Conservation (phyloP, 129 eudicot species). For the Lactuca sativa region DNA sequence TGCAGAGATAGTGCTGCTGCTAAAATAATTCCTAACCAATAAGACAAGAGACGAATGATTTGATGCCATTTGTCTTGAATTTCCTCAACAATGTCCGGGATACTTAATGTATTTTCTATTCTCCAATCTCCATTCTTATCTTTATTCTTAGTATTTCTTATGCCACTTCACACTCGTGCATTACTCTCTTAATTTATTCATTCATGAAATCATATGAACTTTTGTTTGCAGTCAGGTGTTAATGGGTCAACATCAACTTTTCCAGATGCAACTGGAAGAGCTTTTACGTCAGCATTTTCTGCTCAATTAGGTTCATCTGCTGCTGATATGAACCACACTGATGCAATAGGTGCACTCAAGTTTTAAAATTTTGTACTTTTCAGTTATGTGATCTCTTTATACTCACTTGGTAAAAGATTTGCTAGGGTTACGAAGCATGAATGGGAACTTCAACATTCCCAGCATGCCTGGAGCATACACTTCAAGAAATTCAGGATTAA, state of each 20-base stretch:
- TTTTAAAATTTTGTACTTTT: conserved; percentile 4
- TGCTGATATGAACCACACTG: conserved; percentile 59
- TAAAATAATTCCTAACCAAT: conserved; percentile 14
- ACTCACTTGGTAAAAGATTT: conserved; percentile 37
- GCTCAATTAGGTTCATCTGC: conserved; percentile 65
- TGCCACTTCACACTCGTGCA: not conserved
- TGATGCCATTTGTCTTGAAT: conserved; percentile 38
- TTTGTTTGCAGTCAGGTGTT: conserved; percentile 58
- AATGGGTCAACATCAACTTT: conserved; percentile 65
- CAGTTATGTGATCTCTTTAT: not conserved
- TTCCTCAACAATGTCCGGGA: conserved; percentile 58
- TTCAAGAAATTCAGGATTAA: conserved; percentile 59
- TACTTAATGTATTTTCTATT: conserved; percentile 54
- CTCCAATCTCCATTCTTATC: not conserved
- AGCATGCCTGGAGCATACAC: conserved; percentile 66
- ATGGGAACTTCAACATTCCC: conserved; percentile 62
- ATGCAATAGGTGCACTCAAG: conserved; percentile 33
- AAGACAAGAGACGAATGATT: conserved; percentile 33
- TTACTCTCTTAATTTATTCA: conserved; percentile 5
- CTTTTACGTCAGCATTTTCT: conserved; percentile 60
- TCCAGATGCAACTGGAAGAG: conserved; percentile 67
- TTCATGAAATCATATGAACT: conserved; percentile 20
- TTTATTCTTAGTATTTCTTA: not conserved
- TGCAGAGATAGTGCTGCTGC: conserved; percentile 24
- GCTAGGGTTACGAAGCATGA: conserved; percentile 64